These are phyloP conservation scores for Durio zibethinus DNA, from an alignment of 345 rosid genomes.

Conservation along the genomic window DNA sequence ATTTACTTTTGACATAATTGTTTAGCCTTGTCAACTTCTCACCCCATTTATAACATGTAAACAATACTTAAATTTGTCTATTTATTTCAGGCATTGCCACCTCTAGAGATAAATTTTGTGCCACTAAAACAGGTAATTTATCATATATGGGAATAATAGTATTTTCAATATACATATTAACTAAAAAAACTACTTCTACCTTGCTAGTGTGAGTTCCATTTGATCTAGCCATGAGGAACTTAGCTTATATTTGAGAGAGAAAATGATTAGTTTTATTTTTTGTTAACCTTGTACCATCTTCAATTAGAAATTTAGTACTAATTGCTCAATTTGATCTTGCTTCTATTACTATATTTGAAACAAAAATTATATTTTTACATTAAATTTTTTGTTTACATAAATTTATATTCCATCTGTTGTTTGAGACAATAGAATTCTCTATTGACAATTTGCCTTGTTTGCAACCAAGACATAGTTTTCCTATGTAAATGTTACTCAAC, in stretches of 20 bases:
- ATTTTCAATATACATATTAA: neutral
- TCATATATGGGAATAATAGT: neutral
- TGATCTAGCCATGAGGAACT: neutral
- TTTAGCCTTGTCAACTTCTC: neutral
- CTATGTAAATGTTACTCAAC: neutral
- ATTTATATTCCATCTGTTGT: neutral
- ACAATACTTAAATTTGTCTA: slow-evolving; percentile 1
- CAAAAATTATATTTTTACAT: neutral
- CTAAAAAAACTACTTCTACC: neutral
- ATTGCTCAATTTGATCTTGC: neutral
- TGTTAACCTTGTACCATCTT: neutral
- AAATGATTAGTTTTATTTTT: neutral
- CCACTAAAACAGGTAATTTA: slow-evolving; percentile 72
- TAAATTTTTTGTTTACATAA: neutral
- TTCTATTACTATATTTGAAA: neutral
- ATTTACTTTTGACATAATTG: neutral
- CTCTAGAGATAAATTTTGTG: slow-evolving; percentile 60
- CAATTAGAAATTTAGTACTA: neutral
- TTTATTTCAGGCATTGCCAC: slow-evolving; percentile 67
- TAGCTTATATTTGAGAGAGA: neutral
- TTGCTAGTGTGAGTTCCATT: neutral
- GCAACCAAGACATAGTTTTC: neutral
- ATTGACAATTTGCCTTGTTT: neutral
- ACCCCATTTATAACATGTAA: neutral
- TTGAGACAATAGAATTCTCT: neutral